phyloP scores from a whole-genome alignment of 108 stramenopile genomes.

The Skeletonema menzelii region DNA sequence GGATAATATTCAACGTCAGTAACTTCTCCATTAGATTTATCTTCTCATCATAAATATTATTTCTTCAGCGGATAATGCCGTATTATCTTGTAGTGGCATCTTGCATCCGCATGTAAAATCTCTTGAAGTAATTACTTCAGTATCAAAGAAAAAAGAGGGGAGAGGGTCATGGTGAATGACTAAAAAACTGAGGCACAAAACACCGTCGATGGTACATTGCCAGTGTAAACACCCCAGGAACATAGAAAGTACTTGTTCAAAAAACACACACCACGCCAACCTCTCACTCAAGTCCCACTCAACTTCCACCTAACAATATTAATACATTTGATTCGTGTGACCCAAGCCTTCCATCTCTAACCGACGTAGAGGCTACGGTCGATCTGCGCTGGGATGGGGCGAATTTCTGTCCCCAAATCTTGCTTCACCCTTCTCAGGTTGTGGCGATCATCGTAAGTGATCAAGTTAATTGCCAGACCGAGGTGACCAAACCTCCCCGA shows the following conservation, averaged over 20 bases:
- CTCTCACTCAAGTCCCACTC: conserved; percentile 38
- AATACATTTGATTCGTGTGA: conserved; percentile 12
- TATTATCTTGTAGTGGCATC: not conserved
- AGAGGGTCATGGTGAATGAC: conserved; percentile 52
- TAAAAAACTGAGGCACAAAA: conserved; percentile 38
- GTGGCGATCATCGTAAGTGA: conserved; percentile 94
- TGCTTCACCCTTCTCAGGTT: conserved; percentile 87
- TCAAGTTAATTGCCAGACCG: conserved; percentile 97
- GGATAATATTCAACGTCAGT: not conserved
- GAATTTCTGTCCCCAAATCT: conserved; percentile 97
- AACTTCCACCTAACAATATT: conserved; percentile 5
- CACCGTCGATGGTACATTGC: conserved; percentile 39
- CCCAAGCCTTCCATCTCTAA: conserved; percentile 44
- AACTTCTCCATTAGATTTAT: conserved; percentile 2
- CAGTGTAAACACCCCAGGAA: conserved; percentile 29
- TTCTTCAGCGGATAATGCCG: not conserved
- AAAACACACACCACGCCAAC: conserved; percentile 53
- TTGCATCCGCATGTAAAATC: not conserved
- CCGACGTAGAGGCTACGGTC: conserved; percentile 96
- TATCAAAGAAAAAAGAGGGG: conserved; percentile 32
- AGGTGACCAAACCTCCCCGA: conserved; percentile 98
- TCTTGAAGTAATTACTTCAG: not conserved
- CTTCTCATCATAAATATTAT: not conserved
- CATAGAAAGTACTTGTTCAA: conserved; percentile 32
- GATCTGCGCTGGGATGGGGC: conserved; percentile 94